phyloP scores from a whole-genome alignment of 441 rosid species.

The Geranium incanum region DNA sequence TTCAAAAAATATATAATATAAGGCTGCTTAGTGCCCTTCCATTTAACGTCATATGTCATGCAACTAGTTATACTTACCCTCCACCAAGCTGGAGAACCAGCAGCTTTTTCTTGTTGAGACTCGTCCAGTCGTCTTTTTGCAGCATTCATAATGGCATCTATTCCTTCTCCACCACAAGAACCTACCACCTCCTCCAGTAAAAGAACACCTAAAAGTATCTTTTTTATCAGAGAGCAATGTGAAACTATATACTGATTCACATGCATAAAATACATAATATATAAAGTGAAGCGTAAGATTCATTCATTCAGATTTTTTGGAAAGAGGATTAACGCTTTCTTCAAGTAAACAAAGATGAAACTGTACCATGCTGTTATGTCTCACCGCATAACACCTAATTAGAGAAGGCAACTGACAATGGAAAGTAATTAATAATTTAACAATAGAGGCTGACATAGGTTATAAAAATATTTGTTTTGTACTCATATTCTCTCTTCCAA shows the following conservation, averaged over 20 bases:
- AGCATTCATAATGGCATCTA: slow-evolving; percentile 61
- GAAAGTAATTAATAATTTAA: not conserved
- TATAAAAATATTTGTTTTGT: not conserved
- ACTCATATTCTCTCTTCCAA: not conserved
- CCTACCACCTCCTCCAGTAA: slow-evolving; percentile 75
- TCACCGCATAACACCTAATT: not conserved
- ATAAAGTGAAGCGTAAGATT: not conserved
- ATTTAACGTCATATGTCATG: not conserved
- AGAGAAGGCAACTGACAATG: not conserved
- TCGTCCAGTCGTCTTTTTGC: slow-evolving; percentile 56
- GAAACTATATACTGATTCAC: slow-evolving; percentile 4
- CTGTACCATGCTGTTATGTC: not conserved
- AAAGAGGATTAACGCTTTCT: not conserved
- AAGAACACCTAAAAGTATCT: slow-evolving; percentile 56
- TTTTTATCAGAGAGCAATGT: slow-evolving; percentile 17
- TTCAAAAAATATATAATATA: not conserved
- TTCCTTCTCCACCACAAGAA: slow-evolving; percentile 68
- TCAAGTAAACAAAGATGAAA: not conserved
- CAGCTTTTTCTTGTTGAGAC: slow-evolving; percentile 62
- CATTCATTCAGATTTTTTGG: not conserved
- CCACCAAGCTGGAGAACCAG: slow-evolving; percentile 83
- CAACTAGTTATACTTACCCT: slow-evolving; percentile 42
- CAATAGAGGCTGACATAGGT: not conserved
- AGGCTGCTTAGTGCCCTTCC: not conserved
- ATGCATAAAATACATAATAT: not conserved